These are phyloP conservation scores for Brassica rapa DNA, from an alignment of 345 rosid species.

Conservation along the genomic window DNA sequence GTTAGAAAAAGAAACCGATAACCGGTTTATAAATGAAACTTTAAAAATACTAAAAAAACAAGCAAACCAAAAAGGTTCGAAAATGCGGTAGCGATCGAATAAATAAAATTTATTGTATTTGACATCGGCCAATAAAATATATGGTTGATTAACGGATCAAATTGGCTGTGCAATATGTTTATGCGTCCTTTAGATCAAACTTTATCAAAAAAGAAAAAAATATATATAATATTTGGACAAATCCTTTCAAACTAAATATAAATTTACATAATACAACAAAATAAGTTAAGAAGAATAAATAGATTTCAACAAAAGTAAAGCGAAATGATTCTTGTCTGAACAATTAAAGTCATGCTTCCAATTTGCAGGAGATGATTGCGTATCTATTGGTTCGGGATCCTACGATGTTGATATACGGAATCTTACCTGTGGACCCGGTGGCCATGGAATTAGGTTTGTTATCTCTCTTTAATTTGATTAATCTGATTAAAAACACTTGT, in stretches of 20 bases:
- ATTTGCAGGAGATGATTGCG: slow-evolving; percentile 87
- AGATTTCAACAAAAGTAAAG: background rate
- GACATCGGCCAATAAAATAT: background rate
- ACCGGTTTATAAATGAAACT: background rate
- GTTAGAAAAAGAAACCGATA: background rate
- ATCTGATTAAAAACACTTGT: background rate
- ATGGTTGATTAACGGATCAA: background rate
- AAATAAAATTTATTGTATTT: background rate
- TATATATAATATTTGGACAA: background rate
- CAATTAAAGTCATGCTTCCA: slow-evolving; percentile 8
- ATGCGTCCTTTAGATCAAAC: background rate
- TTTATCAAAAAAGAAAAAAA: background rate
- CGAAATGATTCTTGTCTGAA: background rate
- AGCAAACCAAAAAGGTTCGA: background rate
- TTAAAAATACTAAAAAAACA: background rate
- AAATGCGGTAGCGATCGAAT: background rate
- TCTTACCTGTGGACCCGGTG: slow-evolving; percentile 92
- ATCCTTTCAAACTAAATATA: background rate
- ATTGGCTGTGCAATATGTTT: background rate
- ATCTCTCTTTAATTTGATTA: slow-evolving; percentile 2
- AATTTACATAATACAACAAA: background rate
- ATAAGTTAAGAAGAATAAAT: background rate
- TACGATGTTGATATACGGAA: slow-evolving; percentile 77
- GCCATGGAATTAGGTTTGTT: slow-evolving; percentile 94
- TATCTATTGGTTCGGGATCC: slow-evolving; percentile 93